phyloP scores from a whole-genome alignment of 2,329 filamentous ascomycete species.

The Rutstroemia sp. region DNA sequence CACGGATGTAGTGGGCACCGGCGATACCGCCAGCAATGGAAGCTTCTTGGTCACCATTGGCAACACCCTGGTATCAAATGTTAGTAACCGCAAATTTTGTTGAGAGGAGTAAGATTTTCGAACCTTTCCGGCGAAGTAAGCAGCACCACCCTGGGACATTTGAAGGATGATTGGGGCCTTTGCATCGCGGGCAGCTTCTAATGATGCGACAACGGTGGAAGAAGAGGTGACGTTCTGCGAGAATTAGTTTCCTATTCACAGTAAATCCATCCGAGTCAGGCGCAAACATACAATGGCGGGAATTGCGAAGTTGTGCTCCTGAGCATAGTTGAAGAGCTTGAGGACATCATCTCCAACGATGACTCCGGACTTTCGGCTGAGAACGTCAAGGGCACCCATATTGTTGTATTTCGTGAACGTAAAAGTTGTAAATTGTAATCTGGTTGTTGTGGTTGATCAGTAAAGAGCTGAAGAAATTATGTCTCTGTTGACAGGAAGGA shows the following conservation, averaged over 20 bases:
- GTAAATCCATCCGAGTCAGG: neutral
- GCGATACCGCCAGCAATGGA: constrained; percentile 85
- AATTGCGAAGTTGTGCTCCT: constrained; percentile 82
- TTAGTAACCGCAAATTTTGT: constrained; percentile 7
- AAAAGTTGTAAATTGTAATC: constrained; percentile 1
- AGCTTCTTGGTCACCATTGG: constrained; percentile 76
- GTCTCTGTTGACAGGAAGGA: neutral
- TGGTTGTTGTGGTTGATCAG: constrained; percentile 6
- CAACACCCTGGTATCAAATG: constrained; percentile 51
- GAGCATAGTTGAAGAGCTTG: constrained; percentile 79
- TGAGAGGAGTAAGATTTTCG: neutral
- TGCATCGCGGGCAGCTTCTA: constrained; percentile 90
- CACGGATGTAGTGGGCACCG: constrained; percentile 87
- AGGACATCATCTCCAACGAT: constrained; percentile 62
- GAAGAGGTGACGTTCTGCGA: constrained; percentile 81
- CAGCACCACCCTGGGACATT: constrained; percentile 86
- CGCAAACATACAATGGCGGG: constrained; percentile 59
- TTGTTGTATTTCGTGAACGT: constrained; percentile 15
- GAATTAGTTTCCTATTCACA: constrained; percentile 1
- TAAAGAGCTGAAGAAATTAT: constrained; percentile 1
- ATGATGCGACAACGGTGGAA: constrained; percentile 74
- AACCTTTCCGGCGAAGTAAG: constrained; percentile 85
- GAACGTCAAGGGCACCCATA: constrained; percentile 45
- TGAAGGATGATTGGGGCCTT: constrained; percentile 92
- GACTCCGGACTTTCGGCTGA: constrained; percentile 57